A percentile compares a stretch with the other conserved stretches of the same genome.
Conservation (phyloP, 805 yeast genomes). For the Naumovozyma castellii region DNA sequence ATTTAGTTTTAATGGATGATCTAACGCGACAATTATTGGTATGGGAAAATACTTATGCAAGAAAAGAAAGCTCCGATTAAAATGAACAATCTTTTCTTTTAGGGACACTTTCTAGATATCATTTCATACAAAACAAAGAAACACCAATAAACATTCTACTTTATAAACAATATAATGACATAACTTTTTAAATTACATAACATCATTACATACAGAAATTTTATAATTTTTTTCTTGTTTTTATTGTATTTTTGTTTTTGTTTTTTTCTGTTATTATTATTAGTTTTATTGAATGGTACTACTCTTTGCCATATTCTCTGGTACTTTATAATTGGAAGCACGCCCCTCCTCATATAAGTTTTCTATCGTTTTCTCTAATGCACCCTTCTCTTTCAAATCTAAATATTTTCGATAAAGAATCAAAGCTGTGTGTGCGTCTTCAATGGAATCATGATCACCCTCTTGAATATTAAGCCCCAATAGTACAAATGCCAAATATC, state of each 20-base stretch:
- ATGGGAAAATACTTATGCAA: slow-evolving; percentile 64
- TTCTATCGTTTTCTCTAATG: slow-evolving; percentile 52
- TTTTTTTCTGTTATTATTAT: neutral
- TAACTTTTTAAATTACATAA: neutral
- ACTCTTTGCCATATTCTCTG: slow-evolving; percentile 5
- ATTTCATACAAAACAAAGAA: no score
- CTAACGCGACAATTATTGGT: slow-evolving; percentile 55
- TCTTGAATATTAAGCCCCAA: slow-evolving; percentile 71
- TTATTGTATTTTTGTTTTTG: neutral
- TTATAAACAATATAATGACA: neutral
- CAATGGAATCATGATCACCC: slow-evolving; percentile 94
- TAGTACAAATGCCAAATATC: slow-evolving; percentile 76
- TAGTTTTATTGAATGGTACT: neutral
- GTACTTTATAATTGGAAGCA: slow-evolving; percentile 27
- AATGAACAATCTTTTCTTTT: neutral
- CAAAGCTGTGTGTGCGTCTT: slow-evolving; percentile 87
- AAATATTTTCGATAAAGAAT: slow-evolving; percentile 62
- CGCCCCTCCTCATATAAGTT: slow-evolving; percentile 63
- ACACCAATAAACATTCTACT: neutral
- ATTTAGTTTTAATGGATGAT: slow-evolving; percentile 55
- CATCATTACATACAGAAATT: neutral
- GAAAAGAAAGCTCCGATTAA: neutral
- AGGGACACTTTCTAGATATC: no score
- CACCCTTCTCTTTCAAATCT: slow-evolving; percentile 48
- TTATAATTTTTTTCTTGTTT: slow-evolving; percentile 1